Conservation (phyloP, 495 filamentous ascomycete genomes). For the Hypoxylon cercidicola region DNA sequence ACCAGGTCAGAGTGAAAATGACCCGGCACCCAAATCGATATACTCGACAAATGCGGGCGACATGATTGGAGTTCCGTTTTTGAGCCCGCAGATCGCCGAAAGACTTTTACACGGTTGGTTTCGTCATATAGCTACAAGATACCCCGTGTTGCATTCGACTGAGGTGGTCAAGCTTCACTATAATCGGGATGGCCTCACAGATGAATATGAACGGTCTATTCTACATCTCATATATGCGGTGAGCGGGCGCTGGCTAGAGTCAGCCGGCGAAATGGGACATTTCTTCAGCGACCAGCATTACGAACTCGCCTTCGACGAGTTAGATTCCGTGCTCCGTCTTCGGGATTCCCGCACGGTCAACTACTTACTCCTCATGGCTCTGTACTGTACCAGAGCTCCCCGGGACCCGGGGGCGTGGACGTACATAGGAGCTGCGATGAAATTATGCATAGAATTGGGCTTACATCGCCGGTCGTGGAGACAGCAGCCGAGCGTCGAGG, state of each 20-base stretch:
- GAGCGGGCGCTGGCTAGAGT: conserved; percentile 48
- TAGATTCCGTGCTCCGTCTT: conserved; percentile 41
- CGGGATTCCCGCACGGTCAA: conserved; percentile 46
- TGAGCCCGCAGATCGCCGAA: conserved; percentile 38
- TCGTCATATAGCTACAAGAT: conserved; percentile 45
- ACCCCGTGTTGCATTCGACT: conserved; percentile 42
- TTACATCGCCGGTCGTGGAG: conserved; percentile 62
- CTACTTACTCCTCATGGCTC: conserved; percentile 45
- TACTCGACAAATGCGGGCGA: conserved; percentile 34
- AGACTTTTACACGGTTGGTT: conserved; percentile 45
- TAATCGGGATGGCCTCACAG: conserved; percentile 40
- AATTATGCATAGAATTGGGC: conserved; percentile 64
- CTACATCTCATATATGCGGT: conserved; percentile 46
- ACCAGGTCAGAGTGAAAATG: conserved; percentile 25
- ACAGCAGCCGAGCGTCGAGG: conserved; percentile 56
- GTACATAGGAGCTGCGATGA: conserved; percentile 61
- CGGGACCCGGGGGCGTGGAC: conserved; percentile 47
- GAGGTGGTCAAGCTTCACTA: conserved; percentile 42
- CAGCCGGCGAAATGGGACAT: conserved; percentile 43
- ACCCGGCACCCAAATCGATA: conserved; percentile 44
- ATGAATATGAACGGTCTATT: conserved; percentile 46
- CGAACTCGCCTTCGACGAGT: conserved; percentile 41
- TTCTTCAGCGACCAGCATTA: conserved; percentile 48
- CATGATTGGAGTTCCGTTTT: conserved; percentile 39
- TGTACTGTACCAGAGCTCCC: conserved; percentile 45